Evolutionary conservation across 306 rosid genomes (phyloP).

Genomic region (Cicer yamashitae): DNA sequence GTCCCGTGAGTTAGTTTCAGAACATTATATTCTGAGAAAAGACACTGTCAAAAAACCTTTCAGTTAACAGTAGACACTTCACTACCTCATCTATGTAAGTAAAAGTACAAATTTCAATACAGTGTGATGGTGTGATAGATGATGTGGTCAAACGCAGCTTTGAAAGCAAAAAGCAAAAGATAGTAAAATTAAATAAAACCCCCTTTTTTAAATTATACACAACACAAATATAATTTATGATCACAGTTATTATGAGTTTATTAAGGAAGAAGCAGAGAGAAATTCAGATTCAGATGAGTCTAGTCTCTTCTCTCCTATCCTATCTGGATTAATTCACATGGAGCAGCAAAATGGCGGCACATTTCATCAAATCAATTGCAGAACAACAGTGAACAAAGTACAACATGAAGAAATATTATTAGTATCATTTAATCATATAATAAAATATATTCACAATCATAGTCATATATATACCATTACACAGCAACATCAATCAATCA

Average conservation of each 20-base stretch:
- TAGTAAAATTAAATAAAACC: constrained; percentile 28
- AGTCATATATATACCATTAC: not conserved
- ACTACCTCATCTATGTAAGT: constrained; percentile 39
- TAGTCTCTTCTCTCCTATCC: not conserved
- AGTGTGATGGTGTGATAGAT: constrained; percentile 38
- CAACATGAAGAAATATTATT: constrained; percentile 6
- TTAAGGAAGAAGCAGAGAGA: not conserved
- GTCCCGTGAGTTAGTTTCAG: constrained; percentile 58
- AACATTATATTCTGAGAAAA: constrained; percentile 44
- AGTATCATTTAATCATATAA: not conserved
- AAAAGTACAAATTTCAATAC: constrained; percentile 44
- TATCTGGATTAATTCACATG: constrained; percentile 47
- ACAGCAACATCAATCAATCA: constrained; percentile 23
- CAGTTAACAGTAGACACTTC: constrained; percentile 45
- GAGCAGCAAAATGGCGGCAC: constrained; percentile 90
- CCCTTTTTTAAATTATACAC: not conserved
- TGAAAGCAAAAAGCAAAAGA: constrained; percentile 80
- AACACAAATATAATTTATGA: not conserved
- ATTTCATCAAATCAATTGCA: constrained; percentile 67
- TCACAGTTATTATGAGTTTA: not conserved
- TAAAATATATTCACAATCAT: not conserved
- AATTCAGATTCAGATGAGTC: constrained; percentile 4
- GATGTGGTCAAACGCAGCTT: constrained; percentile 78
- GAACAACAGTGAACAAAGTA: constrained; percentile 47
- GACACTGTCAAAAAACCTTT: constrained; percentile 47